Evolutionary conservation across 257 asterid genomes (phyloP).

Genomic region (Ajuga chamaepitys): DNA sequence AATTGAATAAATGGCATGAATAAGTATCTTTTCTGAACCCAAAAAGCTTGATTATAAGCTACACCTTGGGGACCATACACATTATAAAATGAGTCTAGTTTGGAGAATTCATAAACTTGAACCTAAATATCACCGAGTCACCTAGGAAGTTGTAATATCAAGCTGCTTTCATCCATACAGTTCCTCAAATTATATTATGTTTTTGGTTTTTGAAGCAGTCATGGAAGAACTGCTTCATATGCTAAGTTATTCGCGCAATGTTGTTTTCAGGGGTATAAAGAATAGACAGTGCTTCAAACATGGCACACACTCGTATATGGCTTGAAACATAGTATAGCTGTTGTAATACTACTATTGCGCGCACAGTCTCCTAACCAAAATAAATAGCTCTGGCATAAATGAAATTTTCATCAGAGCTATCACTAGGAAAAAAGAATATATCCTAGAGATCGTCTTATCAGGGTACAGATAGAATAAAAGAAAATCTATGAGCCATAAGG

Average conservation of each 20-base stretch:
- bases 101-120: background rate
- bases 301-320: background rate
- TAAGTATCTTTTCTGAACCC: background rate
- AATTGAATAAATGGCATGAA: background rate
- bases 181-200: background rate
- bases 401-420: background rate
- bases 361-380: background rate
- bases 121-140: background rate
- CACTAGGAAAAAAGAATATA: background rate
- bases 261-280: background rate
- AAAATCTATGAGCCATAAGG: too few relatives aligned
- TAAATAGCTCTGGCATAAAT: background rate
- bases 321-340: background rate
- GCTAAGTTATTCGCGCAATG: background rate
- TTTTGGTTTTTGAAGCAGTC: background rate
- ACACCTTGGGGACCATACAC: background rate
- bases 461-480: background rate
- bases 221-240: background rate
- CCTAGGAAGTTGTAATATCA: background rate
- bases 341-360: background rate
- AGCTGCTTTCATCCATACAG: background rate
- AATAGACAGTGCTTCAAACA: background rate
- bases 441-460: background rate
- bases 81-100: background rate
- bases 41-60: background rate